Conservation (phyloP, 2,329 filamentous ascomycete species). For the Lasiodiplodia citricola region DNA sequence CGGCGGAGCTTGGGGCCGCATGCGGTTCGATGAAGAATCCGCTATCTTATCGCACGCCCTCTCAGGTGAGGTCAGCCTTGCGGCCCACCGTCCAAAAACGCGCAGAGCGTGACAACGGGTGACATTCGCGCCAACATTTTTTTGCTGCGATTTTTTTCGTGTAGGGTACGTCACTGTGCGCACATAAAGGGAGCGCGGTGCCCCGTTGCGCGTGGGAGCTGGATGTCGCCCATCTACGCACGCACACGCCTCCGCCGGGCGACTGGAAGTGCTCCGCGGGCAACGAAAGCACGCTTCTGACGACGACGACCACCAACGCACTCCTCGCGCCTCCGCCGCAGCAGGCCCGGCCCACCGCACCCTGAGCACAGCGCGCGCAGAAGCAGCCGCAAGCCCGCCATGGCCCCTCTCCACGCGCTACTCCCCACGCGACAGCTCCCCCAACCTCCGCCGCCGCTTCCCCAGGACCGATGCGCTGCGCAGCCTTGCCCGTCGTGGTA, state of each 20-base stretch:
- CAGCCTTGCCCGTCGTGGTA: not conserved
- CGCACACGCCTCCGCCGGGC: slow-evolving; percentile 2
- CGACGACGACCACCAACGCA: not conserved
- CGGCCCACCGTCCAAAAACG: slow-evolving; percentile 4
- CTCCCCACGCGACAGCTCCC: not conserved
- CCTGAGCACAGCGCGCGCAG: not conserved
- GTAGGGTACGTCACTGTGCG: not conserved
- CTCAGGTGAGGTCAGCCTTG: slow-evolving; percentile 22
- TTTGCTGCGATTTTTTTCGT: not conserved
- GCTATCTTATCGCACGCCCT: slow-evolving; percentile 15
- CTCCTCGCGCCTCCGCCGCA: not conserved
- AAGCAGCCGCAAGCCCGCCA: slow-evolving; percentile 14
- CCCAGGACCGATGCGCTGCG: slow-evolving; percentile 13
- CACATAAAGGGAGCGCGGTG: slow-evolving; percentile 6
- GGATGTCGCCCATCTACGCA: not conserved
- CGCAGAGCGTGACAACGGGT: slow-evolving; percentile 18
- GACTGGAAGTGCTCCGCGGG: slow-evolving; percentile 13
- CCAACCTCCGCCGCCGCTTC: slow-evolving; percentile 13
- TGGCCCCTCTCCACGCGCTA: slow-evolving; percentile 4
- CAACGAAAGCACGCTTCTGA: not conserved
- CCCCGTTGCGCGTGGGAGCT: slow-evolving; percentile 4
- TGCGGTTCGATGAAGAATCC: slow-evolving; percentile 5
- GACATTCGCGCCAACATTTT: slow-evolving; percentile 1
- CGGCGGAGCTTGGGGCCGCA: slow-evolving; percentile 2
- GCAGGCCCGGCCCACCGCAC: slow-evolving; percentile 10